Evolutionary conservation across 108 stramenopile species (phyloP).

Genomic region (Nitzschia palea): DNA sequence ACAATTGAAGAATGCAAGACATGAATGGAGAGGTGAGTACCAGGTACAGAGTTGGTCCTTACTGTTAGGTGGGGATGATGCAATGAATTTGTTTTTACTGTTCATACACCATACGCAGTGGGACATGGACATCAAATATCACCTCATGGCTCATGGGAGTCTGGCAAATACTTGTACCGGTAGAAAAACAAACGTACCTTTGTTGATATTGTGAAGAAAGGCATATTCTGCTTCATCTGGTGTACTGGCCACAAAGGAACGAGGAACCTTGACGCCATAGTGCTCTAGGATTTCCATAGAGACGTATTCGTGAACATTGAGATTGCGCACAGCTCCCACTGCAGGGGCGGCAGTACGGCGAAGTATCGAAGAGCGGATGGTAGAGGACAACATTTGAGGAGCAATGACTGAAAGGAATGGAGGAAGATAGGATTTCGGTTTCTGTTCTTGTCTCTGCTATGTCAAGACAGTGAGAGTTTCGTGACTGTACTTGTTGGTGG

Average conservation of each 20-base stretch:
- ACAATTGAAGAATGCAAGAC: no score
- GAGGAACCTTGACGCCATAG: conserved; percentile 67
- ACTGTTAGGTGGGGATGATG: no score
- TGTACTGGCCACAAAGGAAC: conserved; percentile 54
- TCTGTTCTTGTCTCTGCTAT: no score
- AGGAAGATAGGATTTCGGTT: no score
- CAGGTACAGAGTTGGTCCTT: no score
- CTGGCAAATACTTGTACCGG: background rate
- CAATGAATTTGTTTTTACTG: no score
- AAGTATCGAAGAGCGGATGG: background rate
- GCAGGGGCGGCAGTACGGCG: conserved; percentile 37
- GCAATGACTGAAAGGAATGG: no score
- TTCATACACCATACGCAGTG: no score
- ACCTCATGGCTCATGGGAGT: background rate
- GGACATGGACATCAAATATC: background rate
- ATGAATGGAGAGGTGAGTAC: no score
- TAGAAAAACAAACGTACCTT: conserved; percentile 36
- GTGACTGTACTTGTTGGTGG: no score
- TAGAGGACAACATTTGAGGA: conserved; percentile 15
- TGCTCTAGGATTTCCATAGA: conserved; percentile 77
- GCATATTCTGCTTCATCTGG: conserved; percentile 77
- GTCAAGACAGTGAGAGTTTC: no score
- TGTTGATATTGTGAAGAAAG: conserved; percentile 55
- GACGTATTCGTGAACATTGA: conserved; percentile 78
- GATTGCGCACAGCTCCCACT: conserved; percentile 52